Evolutionary conservation across 2,329 filamentous ascomycete genomes (phyloP).

Genomic region (Neofusicoccum sp.): DNA sequence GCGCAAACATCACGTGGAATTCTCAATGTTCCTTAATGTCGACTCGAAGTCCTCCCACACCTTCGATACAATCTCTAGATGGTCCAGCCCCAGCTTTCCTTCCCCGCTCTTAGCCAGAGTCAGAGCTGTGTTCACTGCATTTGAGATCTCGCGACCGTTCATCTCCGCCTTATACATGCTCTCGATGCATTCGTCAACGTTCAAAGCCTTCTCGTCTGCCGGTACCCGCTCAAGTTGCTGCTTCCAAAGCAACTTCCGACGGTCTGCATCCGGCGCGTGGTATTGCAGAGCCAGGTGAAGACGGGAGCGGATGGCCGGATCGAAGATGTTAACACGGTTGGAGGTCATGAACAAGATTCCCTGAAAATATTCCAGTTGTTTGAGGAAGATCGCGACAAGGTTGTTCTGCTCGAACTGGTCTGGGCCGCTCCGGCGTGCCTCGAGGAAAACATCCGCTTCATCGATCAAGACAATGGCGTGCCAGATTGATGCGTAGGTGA

Average conservation of each 20-base stretch:
- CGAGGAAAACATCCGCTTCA: slow-evolving; percentile 62
- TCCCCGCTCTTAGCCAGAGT: slow-evolving; percentile 23
- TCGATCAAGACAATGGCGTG: slow-evolving; percentile 4
- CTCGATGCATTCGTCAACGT: slow-evolving; percentile 38
- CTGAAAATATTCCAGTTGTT: slow-evolving; percentile 40
- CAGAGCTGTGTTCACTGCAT: slow-evolving; percentile 4
- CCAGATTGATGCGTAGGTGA: slow-evolving; percentile 7
- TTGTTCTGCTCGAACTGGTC: slow-evolving; percentile 37
- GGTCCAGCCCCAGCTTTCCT: neutral
- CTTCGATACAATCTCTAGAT: slow-evolving; percentile 18
- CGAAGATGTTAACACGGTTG: slow-evolving; percentile 18
- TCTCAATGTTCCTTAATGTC: neutral
- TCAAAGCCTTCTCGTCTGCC: slow-evolving; percentile 12
- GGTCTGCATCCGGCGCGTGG: neutral
- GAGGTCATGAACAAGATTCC: slow-evolving; percentile 30
- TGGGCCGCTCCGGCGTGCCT: slow-evolving; percentile 45
- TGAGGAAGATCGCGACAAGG: slow-evolving; percentile 35
- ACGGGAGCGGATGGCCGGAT: slow-evolving; percentile 18
- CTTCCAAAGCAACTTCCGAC: slow-evolving; percentile 26
- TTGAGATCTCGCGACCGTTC: neutral
- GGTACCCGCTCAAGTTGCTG: slow-evolving; percentile 22
- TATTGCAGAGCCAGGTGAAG: slow-evolving; percentile 22
- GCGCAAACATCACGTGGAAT: no score
- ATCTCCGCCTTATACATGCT: slow-evolving; percentile 36
- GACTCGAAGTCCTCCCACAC: slow-evolving; percentile 19